Conservation (phyloP, 2,329 filamentous ascomycete species). For the Didymella lethalis region DNA sequence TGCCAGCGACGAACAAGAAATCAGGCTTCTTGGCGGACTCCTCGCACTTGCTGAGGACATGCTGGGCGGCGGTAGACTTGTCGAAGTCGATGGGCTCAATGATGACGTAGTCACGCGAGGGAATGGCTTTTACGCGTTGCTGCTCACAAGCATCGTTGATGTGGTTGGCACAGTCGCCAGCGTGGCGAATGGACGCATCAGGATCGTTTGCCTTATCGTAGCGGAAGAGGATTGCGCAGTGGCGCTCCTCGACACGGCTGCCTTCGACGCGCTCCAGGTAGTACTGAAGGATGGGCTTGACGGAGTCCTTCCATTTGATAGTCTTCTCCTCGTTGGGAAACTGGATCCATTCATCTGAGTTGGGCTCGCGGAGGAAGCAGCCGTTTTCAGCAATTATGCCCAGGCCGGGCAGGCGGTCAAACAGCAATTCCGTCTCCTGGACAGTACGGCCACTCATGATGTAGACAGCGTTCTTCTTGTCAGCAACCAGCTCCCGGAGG, state of each 20-base stretch:
- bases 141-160: conserved; percentile 92
- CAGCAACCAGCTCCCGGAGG: conserved; percentile 79
- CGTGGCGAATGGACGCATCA: conserved; percentile 77
- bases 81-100: conserved; percentile 88
- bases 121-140: conserved; percentile 83
- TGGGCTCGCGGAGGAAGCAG: conserved; percentile 81
- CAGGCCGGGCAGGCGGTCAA: conserved; percentile 81
- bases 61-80: conserved; percentile 82
- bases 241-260: conserved; percentile 87
- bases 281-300: conserved; percentile 83
- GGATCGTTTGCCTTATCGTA: conserved; percentile 83
- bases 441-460: conserved; percentile 91
- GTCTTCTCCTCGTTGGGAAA: conserved; percentile 77
- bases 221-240: conserved; percentile 90
- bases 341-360: conserved; percentile 73
- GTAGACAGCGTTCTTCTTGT: conserved; percentile 85
- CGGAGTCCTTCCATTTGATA: conserved; percentile 80
- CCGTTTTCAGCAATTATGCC: conserved; percentile 95
- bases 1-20: conserved; percentile 88
- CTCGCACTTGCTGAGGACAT: conserved; percentile 67
- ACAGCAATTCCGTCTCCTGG: conserved; percentile 86
- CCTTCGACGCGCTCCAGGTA: conserved; percentile 90
- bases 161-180: conserved; percentile 88
- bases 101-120: conserved; percentile 78
- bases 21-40: conserved; percentile 60